Base-by-base conservation (phyloP, 495 filamentous ascomycete genomes). In the Polyplosphaeria fusca region DNA sequence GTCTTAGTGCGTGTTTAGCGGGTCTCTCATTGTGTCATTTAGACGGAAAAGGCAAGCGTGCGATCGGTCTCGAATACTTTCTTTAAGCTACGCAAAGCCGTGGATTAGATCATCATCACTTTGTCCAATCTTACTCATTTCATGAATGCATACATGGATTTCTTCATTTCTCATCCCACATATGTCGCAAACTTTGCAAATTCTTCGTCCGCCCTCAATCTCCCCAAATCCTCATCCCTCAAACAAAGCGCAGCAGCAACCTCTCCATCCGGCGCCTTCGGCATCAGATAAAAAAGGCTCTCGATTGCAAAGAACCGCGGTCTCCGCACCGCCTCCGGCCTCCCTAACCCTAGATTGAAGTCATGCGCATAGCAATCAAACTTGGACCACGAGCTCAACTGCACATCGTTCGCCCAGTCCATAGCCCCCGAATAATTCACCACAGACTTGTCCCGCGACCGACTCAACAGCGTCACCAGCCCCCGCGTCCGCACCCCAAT, bases 361-460 rank as follows among this genome's bases (percentile, higher is more conserved):
- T 81, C 75, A 11, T 77, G 63, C 0, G 67, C 60, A 47, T 55
- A 54, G 57, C 62, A 74, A 16, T 72, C 60, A 18, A 76, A 45
- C 37, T 76, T 75, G 0, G 75, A 68, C 81, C 79, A 84, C 7
- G 78, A 83, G 60, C 75, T 79, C 3, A 82, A 41, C 71, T 76
- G 73, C 7, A 82, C 54, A 50, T 81, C 79, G 19, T 46, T 52
- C 0, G 68, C 64, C 23, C 55, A 55, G 24, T 71, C 67, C 32
- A 75, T 41, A 5, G 57, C 52, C 7, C 66, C 69, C 3, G 68
- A 66, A 45, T 73, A 46, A 4, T 52, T 65, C 11, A 72, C 30
- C 4, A 42, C 50, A 5, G 40, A 64, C 39, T 71, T 76, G 40
- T 78, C 70, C n/a, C 58, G 30, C 1, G 63, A 51, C 12, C 60